Conservation (phyloP, 768 basidiomycete species). For the Naganishia vishniacii region DNA sequence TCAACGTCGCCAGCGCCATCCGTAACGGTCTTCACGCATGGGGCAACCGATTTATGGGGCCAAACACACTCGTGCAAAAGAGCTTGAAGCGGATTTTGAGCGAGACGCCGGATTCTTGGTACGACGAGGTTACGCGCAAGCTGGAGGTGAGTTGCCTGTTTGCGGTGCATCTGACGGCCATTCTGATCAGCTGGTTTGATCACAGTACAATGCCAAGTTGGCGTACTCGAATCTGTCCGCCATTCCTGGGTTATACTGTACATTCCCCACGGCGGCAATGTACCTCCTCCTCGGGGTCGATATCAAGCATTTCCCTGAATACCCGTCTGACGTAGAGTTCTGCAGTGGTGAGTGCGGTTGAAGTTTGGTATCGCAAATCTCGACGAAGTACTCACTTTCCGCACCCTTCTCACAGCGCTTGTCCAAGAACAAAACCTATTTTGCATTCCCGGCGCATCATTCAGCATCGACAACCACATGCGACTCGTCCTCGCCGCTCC, state of each 20-base stretch:
- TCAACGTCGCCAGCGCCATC: constrained; percentile 37
- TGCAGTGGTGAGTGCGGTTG: constrained; percentile 25
- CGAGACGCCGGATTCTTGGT: constrained; percentile 36
- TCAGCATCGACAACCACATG: constrained; percentile 40
- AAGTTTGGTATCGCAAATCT: too few relatives aligned
- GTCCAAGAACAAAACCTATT: constrained; percentile 44
- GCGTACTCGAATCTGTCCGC: constrained; percentile 29
- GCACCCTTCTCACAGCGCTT: constrained; percentile 26
- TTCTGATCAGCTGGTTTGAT: neutral
- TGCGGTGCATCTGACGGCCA: neutral
- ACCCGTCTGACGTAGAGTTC: constrained; percentile 43
- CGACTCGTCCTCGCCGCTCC: constrained; percentile 41
- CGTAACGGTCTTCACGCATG: constrained; percentile 40
- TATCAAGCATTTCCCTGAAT: constrained; percentile 31
- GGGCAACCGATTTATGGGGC: constrained; percentile 48
- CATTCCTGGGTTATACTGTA: constrained; percentile 37
- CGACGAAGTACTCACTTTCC: too few relatives aligned
- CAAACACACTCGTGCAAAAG: constrained; percentile 40
- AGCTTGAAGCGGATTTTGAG: constrained; percentile 40
- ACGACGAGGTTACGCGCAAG: constrained; percentile 38
- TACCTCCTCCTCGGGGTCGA: constrained; percentile 43
- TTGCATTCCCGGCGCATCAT: constrained; percentile 43
- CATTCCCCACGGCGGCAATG: constrained; percentile 38
- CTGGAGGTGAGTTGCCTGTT: constrained; percentile 33
- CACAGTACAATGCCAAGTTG: constrained; percentile 36